Base-by-base conservation (phyloP, 2,329 filamentous ascomycete genomes). In the Pestalotiopsis sp. region DNA sequence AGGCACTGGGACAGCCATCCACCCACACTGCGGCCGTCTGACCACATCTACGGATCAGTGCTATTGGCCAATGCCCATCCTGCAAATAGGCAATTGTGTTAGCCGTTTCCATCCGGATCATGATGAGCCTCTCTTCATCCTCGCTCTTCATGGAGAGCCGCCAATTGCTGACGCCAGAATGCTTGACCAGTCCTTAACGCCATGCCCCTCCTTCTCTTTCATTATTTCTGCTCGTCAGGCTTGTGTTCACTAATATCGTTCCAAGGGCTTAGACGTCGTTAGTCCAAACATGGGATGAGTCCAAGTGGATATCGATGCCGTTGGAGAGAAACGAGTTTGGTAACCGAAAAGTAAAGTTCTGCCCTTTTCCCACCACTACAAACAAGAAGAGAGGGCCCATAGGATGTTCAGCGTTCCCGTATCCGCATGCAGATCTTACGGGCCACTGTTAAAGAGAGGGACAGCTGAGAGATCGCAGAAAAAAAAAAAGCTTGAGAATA, bases 401-500 rank as follows among this genome's bases (percentile, higher is more conserved):
- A 27, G 13, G 13, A 38, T 39, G 38, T 39, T 49, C 41, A 52
- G 20, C 41, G 61, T 38, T 64, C 61, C 61, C 61, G 61, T 64
- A 64, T 64, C 39, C 61, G 39, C 61, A 36, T 49, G 61, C 61
- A 45, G 61, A 64, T 64, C 61, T 64, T 31, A 20, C 20, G 61
- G 61, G 61, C 39, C 41, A 64, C 14, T 52, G 59, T 31, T 31
- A 31, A 27, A 23, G 14, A n/a, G 36, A 39, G 36, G 39, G 61
- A 41, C 20, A 64, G 39, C 61, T 25, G 12, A 59, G n/a, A 13
- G 36, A 20, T 62, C 20, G 38, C 64, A 36, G 31, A 36, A 36
- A 36, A 31, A 23, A 23, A 23, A 31, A 27, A 64, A 23, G 13
- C 25, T 56, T 23, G 38, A n/a, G 20, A 23, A 39, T 17, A 11